phyloP scores from a whole-genome alignment of 2,329 filamentous ascomycete genomes.

The Fusarium abutilonis region DNA sequence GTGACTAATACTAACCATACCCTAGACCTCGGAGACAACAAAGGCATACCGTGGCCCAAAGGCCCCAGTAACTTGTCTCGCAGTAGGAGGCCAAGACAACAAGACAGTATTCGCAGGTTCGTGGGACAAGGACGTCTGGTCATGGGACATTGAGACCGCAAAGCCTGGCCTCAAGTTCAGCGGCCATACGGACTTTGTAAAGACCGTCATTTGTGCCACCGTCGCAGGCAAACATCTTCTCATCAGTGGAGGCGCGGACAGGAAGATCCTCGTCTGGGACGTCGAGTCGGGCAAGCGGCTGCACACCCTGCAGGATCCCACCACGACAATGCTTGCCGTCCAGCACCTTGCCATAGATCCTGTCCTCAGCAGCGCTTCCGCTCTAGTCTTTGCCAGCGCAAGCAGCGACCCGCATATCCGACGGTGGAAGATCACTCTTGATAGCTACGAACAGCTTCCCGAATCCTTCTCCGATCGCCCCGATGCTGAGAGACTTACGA shows the following conservation, averaged over 20 bases:
- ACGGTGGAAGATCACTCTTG: conserved; percentile 72
- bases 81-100: conserved; percentile 67
- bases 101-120: conserved; percentile 82
- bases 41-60: conserved; percentile 75
- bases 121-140: conserved; percentile 95
- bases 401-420: conserved; percentile 84
- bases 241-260: conserved; percentile 80
- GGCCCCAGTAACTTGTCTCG: conserved; percentile 82
- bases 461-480: conserved; percentile 56
- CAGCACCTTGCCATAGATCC: conserved; percentile 83
- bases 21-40: conserved; percentile 48
- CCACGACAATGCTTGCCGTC: conserved; percentile 76
- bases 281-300: conserved; percentile 72
- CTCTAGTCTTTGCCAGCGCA: conserved; percentile 76
- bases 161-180: conserved; percentile 67
- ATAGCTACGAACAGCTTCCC: conserved; percentile 63
- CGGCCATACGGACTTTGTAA: conserved; percentile 92
- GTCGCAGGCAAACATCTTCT: conserved; percentile 71
- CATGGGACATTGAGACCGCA: conserved; percentile 74
- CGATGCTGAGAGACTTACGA: conserved; percentile 59
- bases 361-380: conserved; percentile 59
- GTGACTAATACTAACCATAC: conserved; percentile 11
- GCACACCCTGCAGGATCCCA: conserved; percentile 80
- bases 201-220: conserved; percentile 73
- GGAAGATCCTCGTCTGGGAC: conserved; percentile 87